phyloP scores from a whole-genome alignment of 2,329 filamentous ascomycete species.

The Trichoderma semiorbis region DNA sequence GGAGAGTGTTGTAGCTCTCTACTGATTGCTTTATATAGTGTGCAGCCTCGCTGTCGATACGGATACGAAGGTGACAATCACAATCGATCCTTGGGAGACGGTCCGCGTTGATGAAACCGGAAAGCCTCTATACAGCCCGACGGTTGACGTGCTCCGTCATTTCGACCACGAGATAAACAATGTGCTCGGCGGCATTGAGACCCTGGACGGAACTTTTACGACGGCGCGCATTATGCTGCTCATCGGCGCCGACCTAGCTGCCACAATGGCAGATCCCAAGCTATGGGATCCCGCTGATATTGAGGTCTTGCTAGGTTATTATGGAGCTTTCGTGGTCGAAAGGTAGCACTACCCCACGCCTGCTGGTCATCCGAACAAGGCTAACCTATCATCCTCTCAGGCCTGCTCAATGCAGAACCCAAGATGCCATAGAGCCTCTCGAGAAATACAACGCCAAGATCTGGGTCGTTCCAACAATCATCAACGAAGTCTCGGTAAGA shows the following conservation, averaged over 20 bases:
- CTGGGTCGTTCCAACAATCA: slow-evolving; percentile 78
- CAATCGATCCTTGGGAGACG: slow-evolving; percentile 82
- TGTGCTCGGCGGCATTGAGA: slow-evolving; percentile 69
- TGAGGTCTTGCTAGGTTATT: slow-evolving; percentile 76
- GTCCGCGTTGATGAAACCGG: slow-evolving; percentile 31
- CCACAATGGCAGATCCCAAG: slow-evolving; percentile 65
- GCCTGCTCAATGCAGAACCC: slow-evolving; percentile 71
- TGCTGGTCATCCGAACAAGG: neutral
- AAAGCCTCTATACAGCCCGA: slow-evolving; percentile 77
- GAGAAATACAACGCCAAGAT: slow-evolving; percentile 72
- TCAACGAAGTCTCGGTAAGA: slow-evolving; percentile 55
- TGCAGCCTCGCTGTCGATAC: slow-evolving; percentile 69
- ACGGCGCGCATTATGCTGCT: slow-evolving; percentile 69
- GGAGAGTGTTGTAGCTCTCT: neutral
- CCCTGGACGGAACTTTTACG: slow-evolving; percentile 58
- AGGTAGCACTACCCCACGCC: slow-evolving; percentile 24
- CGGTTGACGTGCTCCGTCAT: slow-evolving; percentile 79
- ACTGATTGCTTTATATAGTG: slow-evolving; percentile 40
- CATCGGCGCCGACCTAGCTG: slow-evolving; percentile 68
- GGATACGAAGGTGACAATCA: slow-evolving; percentile 68
- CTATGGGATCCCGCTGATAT: slow-evolving; percentile 80
- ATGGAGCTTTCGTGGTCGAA: slow-evolving; percentile 76
- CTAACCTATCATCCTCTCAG: slow-evolving; percentile 32
- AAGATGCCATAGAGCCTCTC: slow-evolving; percentile 73
- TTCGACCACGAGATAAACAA: slow-evolving; percentile 82